These are phyloP conservation scores for Eimeria sp. DNA, from an alignment of 169 alveolate species.

Conservation along the genomic window DNA sequence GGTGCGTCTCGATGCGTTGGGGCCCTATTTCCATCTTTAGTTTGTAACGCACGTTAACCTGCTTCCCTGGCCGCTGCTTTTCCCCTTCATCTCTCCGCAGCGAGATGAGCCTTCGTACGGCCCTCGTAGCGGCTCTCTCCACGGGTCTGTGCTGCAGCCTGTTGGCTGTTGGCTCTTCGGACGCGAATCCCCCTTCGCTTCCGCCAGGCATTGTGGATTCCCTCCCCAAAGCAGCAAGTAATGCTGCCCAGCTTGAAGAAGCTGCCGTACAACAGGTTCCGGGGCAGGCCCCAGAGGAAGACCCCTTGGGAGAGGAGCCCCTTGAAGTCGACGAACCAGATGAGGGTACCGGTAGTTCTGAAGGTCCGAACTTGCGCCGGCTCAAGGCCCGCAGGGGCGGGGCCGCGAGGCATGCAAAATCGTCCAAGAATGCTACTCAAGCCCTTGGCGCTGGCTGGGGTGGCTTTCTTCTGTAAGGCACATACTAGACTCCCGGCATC, in stretches of 20 bases:
- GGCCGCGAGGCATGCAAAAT: not conserved
- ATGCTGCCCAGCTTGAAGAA: not conserved
- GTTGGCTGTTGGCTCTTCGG: conserved; percentile 20
- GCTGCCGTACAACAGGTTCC: not conserved
- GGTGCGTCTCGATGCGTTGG: conserved; percentile 35
- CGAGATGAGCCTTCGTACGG: conserved; percentile 52
- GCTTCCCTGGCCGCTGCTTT: not conserved
- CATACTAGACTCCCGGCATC: no score
- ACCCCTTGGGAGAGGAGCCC: not conserved
- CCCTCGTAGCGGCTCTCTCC: conserved; percentile 38
- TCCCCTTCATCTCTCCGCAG: conserved; percentile 7
- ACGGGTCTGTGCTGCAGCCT: conserved; percentile 73
- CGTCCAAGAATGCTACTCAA: not conserved
- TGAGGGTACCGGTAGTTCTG: not conserved
- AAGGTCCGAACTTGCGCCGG: conserved; percentile 57
- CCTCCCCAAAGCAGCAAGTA: not conserved
- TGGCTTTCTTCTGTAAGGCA: conserved; percentile 9
- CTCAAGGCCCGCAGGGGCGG: conserved; percentile 22
- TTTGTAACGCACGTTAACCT: not conserved
- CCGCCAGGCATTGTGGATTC: not conserved
- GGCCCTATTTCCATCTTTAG: not conserved
- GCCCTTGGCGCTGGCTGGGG: not conserved
- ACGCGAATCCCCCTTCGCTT: not conserved
- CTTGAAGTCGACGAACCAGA: not conserved
- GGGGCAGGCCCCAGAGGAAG: not conserved